phyloP scores from a whole-genome alignment of 1,284 basidiomycete genomes.

The Psilocybe mexicana region DNA sequence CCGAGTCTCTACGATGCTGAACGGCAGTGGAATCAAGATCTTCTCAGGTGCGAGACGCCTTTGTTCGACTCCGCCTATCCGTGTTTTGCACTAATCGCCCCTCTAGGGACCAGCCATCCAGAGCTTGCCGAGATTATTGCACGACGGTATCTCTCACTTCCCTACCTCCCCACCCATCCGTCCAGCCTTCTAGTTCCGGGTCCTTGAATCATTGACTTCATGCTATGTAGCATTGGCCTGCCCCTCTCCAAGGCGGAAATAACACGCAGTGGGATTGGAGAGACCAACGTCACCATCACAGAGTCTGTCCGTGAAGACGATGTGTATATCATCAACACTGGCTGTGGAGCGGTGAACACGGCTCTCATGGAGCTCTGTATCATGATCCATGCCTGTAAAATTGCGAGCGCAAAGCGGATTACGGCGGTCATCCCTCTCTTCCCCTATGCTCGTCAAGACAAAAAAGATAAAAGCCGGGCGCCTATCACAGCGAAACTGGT shows the following conservation, averaged over 20 bases:
- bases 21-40: constrained; percentile 86
- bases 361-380: constrained; percentile 96
- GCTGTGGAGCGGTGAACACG: constrained; percentile 85
- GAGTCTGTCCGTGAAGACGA: constrained; percentile 98
- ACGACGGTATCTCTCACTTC: constrained; percentile 64
- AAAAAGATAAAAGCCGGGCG: constrained; percentile 99
- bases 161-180: constrained; percentile 20
- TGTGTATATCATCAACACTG: constrained; percentile 98
- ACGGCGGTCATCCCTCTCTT: constrained; percentile 96
- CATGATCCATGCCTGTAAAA: constrained; percentile 99
- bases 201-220: constrained; percentile 23
- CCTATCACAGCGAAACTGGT: constrained; percentile 99
- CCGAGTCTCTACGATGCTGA: constrained; percentile 53
- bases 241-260: constrained; percentile 85
- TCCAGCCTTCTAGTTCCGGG: constrained; percentile 10
- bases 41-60: constrained; percentile 71
- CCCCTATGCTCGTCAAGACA: constrained; percentile 96
- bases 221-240: constrained; percentile 69
- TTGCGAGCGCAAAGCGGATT: constrained; percentile 92
- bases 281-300: constrained; percentile 88
- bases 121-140: constrained; percentile 95
- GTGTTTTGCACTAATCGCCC: constrained; percentile 8
- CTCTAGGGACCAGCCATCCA: constrained; percentile 88
- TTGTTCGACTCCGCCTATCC: constrained; percentile 15
- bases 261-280: constrained; percentile 87